phyloP scores from a whole-genome alignment of 371 early-diverging fungal genomes.

The Lichtheimia corymbifera region DNA sequence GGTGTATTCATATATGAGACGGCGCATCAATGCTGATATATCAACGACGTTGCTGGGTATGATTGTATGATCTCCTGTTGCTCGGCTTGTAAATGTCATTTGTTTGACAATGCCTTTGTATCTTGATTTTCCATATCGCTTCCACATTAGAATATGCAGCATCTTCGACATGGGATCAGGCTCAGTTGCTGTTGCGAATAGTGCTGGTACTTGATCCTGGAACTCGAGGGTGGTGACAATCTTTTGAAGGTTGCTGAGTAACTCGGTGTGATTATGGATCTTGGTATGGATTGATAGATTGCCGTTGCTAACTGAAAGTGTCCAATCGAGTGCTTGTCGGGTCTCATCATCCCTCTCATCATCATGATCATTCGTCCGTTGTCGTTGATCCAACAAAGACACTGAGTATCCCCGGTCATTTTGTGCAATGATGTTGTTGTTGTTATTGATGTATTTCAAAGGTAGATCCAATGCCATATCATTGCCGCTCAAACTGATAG shows the following conservation, averaged over 20 bases:
- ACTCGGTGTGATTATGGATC: slow-evolving; percentile 31
- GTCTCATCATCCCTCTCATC: neutral
- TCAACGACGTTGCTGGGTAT: neutral
- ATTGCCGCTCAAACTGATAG: neutral
- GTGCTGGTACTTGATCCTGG: slow-evolving; percentile 18
- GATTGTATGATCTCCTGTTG: neutral
- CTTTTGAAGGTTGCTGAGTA: slow-evolving; percentile 22
- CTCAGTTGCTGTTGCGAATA: slow-evolving; percentile 1
- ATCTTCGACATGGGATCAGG: slow-evolving; percentile 7
- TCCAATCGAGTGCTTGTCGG: slow-evolving; percentile 19
- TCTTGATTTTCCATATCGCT: slow-evolving; percentile 31
- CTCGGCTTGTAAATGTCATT: neutral
- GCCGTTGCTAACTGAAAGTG: slow-evolving; percentile 31
- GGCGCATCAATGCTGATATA: slow-evolving; percentile 11
- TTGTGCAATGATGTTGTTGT: slow-evolving; percentile 10
- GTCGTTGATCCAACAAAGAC: neutral
- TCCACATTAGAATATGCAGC: slow-evolving; percentile 28
- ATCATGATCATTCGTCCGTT: neutral
- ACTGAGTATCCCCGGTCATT: slow-evolving; percentile 8
- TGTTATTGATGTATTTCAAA: neutral
- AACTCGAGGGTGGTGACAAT: slow-evolving; percentile 23
- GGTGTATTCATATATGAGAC: slow-evolving; percentile 25
- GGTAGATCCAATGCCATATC: neutral
- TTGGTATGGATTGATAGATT: slow-evolving; percentile 30
- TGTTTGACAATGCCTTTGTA: slow-evolving; percentile 22